Conservation (phyloP, 257 asterid species). For the Primulina huaijiensis region DNA sequence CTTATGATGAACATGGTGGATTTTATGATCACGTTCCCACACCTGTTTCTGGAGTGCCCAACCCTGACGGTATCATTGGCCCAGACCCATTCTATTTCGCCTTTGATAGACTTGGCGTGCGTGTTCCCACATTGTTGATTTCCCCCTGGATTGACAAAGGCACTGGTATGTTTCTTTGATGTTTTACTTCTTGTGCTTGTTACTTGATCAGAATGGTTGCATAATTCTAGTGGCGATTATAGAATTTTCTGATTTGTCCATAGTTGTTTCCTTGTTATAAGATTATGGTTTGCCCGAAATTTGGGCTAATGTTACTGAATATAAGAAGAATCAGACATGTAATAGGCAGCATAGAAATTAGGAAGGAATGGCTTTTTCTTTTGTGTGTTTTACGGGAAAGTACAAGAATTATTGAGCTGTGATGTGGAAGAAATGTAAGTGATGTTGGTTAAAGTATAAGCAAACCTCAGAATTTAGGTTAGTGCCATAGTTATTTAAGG, state of each 20-base stretch:
- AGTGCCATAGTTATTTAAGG: too few relatives aligned
- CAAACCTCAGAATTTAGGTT: background rate
- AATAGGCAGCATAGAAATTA: background rate
- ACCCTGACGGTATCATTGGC: constrained; percentile 94
- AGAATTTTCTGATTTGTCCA: too few relatives aligned
- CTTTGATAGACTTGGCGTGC: constrained; percentile 88
- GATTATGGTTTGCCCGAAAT: constrained; percentile 13
- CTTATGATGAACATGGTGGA: constrained; percentile 96
- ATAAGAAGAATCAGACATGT: background rate
- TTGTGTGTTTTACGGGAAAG: too few relatives aligned
- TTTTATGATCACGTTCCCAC: constrained; percentile 94
- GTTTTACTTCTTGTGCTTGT: constrained; percentile 21
- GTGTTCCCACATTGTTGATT: constrained; percentile 81
- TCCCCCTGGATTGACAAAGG: constrained; percentile 93
- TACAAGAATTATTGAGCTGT: too few relatives aligned
- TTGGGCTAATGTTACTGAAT: background rate
- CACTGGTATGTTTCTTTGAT: constrained; percentile 53
- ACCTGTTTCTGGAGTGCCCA: constrained; percentile 87
- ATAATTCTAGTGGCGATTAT: background rate
- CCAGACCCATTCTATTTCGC: constrained; percentile 79
- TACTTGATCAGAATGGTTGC: background rate
- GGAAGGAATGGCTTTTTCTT: background rate
- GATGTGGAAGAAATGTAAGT: background rate
- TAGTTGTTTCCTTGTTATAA: background rate
- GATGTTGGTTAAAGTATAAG: background rate